Evolutionary conservation across 495 filamentous ascomycete species (phyloP), one percentile per base, ranked within the genome.

Genomic region (Penicillium argentinense): DNA sequence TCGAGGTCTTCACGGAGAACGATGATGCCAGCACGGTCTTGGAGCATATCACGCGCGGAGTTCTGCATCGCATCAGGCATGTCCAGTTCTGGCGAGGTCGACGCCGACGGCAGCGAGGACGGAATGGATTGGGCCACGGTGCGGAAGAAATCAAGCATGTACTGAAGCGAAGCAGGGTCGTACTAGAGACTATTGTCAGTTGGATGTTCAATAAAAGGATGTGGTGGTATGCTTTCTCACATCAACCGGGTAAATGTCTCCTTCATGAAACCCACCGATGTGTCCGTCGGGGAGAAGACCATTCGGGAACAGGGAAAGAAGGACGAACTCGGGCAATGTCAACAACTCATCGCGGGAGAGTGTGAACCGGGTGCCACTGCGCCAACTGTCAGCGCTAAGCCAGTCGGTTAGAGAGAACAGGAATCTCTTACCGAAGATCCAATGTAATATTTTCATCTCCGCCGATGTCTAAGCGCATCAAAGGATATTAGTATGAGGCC

Each of bases 71-170:
- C 77, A 47, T 88, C 85, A 39, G 89, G 77, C 32, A 87, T 75
- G 25, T 87, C 85, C 17, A 74, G 62, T 21, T 86, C 84, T 2
- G 78, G 76, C 8, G 77, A 80, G 29, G 80, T 73, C 28, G 72
- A 79, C 7, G 80, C 78, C 9, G 86, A 85, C 24, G 76, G 76
- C 9, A 77, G 71, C 30, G 85, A 79, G 19, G 79, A 79, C 9
- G 91, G 91, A 41, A 99, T 97, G 22, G 88, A 92, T 60, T 96
- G 89, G 23, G 93, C 92, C 41, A 99, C 91, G 39, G 82, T 83
- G 30, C 93, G 89, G 76, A 99, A 99, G 72, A 99, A 99, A 53
- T 97, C 93, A 38, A 99, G 81, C 95, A 99, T 99, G 74, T 97
- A 99, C 68, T 97, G 89, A 19, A 99, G 80, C 26, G 91, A 96